Evolutionary conservation across 163 green algal genomes (phyloP), one percentile per base, ranked within the genome.

Genomic region (Scenedesmus sp.): DNA sequence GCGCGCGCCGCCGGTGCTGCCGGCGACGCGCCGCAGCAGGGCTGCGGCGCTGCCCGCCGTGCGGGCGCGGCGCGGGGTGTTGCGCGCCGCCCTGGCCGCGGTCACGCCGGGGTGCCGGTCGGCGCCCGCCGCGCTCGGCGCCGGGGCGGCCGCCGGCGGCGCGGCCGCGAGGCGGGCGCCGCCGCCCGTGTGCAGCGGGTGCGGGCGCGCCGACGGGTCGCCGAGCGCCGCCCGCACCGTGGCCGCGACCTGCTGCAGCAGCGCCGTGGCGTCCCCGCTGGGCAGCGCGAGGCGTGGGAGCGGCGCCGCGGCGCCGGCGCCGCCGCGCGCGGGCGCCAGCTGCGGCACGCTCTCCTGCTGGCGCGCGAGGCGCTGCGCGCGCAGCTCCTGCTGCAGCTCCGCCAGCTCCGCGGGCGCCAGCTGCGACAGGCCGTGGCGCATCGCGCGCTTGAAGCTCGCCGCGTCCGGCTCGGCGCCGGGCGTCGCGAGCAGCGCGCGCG

Each of bases 331-430:
- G 45, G 26, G 33, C 69, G 18, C 20, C 36, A 22, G 26, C 15
- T n/a, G 29, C 28, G 62, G 17, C 44, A 76, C 29, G 24, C 28
- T 14, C 24, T 65, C 50, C 67, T 76, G 67, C 51, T 76, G 67
- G 22, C 66, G 66, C 51, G 63, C 50, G 50, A 75, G 66, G 1
- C 67, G 67, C 51, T 76, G 67, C 45, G 63, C 22, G 1, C 67
- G 67, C 28, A 76, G 45, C 29, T 65, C 53, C 3, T 53, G 18
- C 67, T 76, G 67, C 51, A 76, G 51, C 67, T 76, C 67, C 31
- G 67, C 47, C 67, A 76, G 31, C 67, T 76, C 29, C 7, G 28
- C 18, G 34, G 50, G 50, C 39, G 17, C 58, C 53, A 76, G 29
- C 4, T 54, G 29, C 11, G 67, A 50, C 5, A 62, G 39, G 20